Base-by-base conservation (phyloP, 2,329 filamentous ascomycete genomes). In the Rhynchosporium graminicola region DNA sequence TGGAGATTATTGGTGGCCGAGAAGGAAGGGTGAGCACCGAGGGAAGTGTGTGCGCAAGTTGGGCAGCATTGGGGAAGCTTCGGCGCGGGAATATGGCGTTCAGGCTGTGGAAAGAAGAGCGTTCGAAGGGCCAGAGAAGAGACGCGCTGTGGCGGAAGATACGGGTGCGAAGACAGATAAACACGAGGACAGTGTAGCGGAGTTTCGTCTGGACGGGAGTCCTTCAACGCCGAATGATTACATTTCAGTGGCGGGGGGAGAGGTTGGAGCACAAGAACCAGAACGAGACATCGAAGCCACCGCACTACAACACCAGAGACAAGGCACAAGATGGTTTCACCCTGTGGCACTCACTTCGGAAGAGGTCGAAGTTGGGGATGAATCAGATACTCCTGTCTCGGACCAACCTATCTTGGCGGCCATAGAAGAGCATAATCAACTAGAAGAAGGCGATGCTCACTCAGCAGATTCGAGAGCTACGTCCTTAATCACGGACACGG, bases 1-100 rank as follows among this genome's bases (percentile, higher is more conserved):
- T 62, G 64, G 66, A 46, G 69, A 60, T 62, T 70, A 68, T 54
- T 71, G 71, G 68, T 72, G 70, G 70, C 67, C 65, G 15, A 62
- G 68, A 29, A 62, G 68, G 67, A 71, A 72, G 61, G 43, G 31
- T 45, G 48, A 55, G 43, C 29, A 29, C 15, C 31, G 46, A 15
- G 40, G 36, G 29, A 36, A 38, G 33, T 54, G 57, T 56, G 51
- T 43, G 54, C 42, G 28, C 26, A 42, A 9, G 9, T 36, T 54
- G 9, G 46, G 38, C 7, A 26, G 15, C 38, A 56, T 31, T 48
- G 38, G 54, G 36, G 15, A 13, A 28, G 31, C 6, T 12, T n/a
- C 47, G 12, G 33, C 20, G 10, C 42, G 57, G 33, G 15, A 57
- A 26, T 65, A 68, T 38, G 56, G 59, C n/a, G 57, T 45, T 13